Base-by-base conservation (phyloP, 2,329 filamentous ascomycete genomes). In the Nemania sp. region DNA sequence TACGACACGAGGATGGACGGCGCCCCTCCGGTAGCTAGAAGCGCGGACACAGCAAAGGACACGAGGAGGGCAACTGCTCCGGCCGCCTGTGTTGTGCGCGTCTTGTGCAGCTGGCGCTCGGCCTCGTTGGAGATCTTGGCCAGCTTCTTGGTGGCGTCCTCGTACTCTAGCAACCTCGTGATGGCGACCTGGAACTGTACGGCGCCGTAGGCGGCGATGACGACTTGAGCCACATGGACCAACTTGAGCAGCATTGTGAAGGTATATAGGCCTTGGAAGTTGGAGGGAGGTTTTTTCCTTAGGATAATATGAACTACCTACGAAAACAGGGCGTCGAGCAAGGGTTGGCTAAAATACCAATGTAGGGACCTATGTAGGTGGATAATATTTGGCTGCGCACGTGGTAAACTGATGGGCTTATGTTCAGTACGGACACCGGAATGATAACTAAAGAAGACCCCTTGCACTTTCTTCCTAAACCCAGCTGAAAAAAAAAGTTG, bases 41-140 rank as follows among this genome's bases (percentile, higher is more conserved):
- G 42, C n/a, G 61, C 46, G 6, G 64, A 59, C 5, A 42, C 57
- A 33, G 58, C 22, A 34, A 64, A 49, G 24, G 63, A 65, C 23
- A 52, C 17, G 30, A 60, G 22, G 60, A 77, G 72, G 11, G 74
- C 66, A 12, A 73, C 33, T 20, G 72, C 72, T 9, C 70, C 73
- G 36, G 69, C 68, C 1, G 70, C 69, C 54, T 77, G 75, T 0
- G 76, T 80, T 0, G 68, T 72, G 46, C 75, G 68, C 3, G 77
- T 79, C 61, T 72, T 72, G 60, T 71, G 65, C 19, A 78, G 64
- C 59, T 79, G 72, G 5, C 66, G 58, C 31, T 66, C 73, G 6
- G 74, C 76, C 33, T 71, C 70, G 24, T 70, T 69, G 3, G 75
- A 77, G 64, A 73, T 72, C 56, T 75, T 70, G 7, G 77, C 76